phyloP scores from a whole-genome alignment of 495 filamentous ascomycete species.

The Podospora pseudoanserina region DNA sequence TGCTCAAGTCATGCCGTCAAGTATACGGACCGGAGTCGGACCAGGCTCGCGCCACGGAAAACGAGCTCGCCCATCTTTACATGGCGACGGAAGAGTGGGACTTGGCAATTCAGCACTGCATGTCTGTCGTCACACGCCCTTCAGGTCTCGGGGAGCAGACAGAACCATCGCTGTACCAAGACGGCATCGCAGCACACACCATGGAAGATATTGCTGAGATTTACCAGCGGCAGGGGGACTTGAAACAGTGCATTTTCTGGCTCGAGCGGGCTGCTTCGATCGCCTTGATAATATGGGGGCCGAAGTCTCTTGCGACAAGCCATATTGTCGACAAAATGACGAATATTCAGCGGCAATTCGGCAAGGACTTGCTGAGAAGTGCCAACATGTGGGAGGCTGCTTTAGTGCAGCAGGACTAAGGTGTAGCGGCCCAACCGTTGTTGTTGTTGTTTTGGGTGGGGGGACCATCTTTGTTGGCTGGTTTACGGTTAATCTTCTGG shows the following conservation, averaged over 20 bases:
- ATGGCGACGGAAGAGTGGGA: constrained; percentile 30
- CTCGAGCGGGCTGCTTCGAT: constrained; percentile 29
- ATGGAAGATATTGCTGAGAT: constrained; percentile 38
- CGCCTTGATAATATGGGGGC: constrained; percentile 29
- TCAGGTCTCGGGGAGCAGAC: neutral
- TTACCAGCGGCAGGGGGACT: constrained; percentile 28
- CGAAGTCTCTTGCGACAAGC: constrained; percentile 25
- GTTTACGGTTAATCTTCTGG: neutral
- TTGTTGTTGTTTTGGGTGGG: neutral
- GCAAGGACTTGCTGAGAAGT: constrained; percentile 28
- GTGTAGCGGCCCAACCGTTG: neutral
- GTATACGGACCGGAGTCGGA: constrained; percentile 29
- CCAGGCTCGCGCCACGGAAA: constrained; percentile 28
- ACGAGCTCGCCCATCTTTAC: constrained; percentile 33
- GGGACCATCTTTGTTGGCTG: neutral
- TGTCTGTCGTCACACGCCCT: constrained; percentile 28
- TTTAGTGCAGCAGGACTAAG: constrained; percentile 7
- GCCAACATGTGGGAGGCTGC: constrained; percentile 28
- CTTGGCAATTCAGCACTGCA: constrained; percentile 28
- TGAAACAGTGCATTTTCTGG: constrained; percentile 29
- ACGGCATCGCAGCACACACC: constrained; percentile 31
- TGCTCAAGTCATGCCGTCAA: constrained; percentile 25
- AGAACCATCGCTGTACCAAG: constrained; percentile 24
- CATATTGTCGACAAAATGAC: constrained; percentile 35
- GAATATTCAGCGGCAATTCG: constrained; percentile 25